Percentiles rank a stretch among this genome's conserved stretches.
Evolutionary conservation across 805 yeast genomes (phyloP).

Genomic region (Monosporozyma yasuniensis): DNA sequence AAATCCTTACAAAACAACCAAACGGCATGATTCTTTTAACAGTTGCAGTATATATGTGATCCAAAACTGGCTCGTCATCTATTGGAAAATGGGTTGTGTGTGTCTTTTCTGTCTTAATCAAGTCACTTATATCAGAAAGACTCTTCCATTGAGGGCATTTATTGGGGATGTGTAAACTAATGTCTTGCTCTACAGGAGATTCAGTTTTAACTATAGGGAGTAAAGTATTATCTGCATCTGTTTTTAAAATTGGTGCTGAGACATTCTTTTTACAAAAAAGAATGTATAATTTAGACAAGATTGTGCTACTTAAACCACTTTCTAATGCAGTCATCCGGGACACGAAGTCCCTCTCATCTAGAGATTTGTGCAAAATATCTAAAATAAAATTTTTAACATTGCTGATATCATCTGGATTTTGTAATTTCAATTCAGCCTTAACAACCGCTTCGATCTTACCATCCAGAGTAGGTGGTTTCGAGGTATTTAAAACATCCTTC

Average conservation of each 20-base stretch:
- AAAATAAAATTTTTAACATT: slow-evolving; percentile 20
- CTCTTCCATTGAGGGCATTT: slow-evolving; percentile 14
- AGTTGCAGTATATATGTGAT: slow-evolving; percentile 49
- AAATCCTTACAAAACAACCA: slow-evolving; percentile 69
- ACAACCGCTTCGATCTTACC: slow-evolving; percentile 6
- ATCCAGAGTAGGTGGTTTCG: slow-evolving; percentile 33
- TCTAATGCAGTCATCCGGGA: slow-evolving; percentile 15
- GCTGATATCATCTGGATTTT: slow-evolving; percentile 7
- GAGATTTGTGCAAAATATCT: slow-evolving; percentile 11
- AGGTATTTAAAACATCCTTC: slow-evolving; percentile 15
- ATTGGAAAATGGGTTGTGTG: slow-evolving; percentile 6
- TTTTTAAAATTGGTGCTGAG: background rate
- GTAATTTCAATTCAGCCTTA: slow-evolving; percentile 8
- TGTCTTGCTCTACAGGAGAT: background rate
- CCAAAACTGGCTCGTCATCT: slow-evolving; percentile 32
- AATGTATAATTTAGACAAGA: slow-evolving; percentile 8
- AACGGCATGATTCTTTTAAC: slow-evolving; percentile 53
- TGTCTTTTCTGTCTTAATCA: slow-evolving; percentile 2
- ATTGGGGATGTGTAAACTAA: slow-evolving; percentile 12
- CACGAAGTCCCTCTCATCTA: slow-evolving; percentile 8
- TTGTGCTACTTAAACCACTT: slow-evolving; percentile 14
- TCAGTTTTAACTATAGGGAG: background rate
- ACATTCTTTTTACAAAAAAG: background rate
- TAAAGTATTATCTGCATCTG: background rate
- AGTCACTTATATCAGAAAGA: slow-evolving; percentile 11